Evolutionary conservation across 805 yeast species (phyloP), one percentile per base, ranked within the genome.

Genomic region (Debaryomyces maramus): DNA sequence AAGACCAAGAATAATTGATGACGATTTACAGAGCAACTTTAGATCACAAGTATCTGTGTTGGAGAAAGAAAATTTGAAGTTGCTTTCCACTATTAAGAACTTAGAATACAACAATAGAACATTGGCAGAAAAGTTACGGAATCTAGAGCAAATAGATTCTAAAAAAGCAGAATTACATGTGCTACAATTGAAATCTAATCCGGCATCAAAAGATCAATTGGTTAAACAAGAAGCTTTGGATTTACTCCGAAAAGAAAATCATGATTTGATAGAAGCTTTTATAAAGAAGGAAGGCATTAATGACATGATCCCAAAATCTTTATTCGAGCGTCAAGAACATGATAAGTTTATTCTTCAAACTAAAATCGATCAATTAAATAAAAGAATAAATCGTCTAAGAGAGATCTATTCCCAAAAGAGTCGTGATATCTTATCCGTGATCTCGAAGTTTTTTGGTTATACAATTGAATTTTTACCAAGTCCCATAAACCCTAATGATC

Each of bases 371-470:
- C 73, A 71, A 34, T 54, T 75, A 6, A 67, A 69, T 36, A 86
- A 85, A 53, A 68, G 77, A 38, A 67, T 73, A 24, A 61, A 53
- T 8, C 61, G 95, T 28, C 63, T 80, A 40, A 75, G 68, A 46
- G 78, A 81, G 46, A 73, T 77, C 5, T 88, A 79, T 55, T 62
- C 78, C 13, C 73, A 75, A 36, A 85, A 85, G 55, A 80, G 91
- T n/a, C 61, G 72, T 22, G 90, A 86, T 52, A 82, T 86, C 37
- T 66, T 88, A 26, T 79, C 81, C 22, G 77, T 83, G 1, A 80
- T 88, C 0, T 77, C 81, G 39, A 70, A 81, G 4, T 70, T 84
- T 20, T 70, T 89, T 37, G 96, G 96, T 0, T 88, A 78, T 58
- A 74, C 77, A 34, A 63, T 88, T 17, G 95, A 86, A 53, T 82